These are phyloP conservation scores for Hypoxylon rickii DNA, from an alignment of 495 filamentous ascomycete species.

Conservation along the genomic window DNA sequence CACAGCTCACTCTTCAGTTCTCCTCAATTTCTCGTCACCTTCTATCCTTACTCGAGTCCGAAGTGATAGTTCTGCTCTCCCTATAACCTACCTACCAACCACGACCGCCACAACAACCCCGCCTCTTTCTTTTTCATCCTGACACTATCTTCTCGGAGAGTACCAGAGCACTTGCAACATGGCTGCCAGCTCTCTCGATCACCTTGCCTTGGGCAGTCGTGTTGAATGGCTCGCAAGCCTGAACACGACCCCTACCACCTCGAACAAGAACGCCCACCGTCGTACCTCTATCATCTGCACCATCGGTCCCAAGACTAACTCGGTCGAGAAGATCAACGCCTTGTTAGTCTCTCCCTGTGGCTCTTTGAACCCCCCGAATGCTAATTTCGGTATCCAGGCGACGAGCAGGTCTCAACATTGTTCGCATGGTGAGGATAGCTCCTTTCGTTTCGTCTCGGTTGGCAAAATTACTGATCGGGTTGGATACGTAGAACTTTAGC, in stretches of 20 bases:
- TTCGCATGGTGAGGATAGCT: conserved; percentile 61
- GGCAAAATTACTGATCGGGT: background rate
- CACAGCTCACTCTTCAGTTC: background rate
- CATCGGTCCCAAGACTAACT: conserved; percentile 99
- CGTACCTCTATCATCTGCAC: conserved; percentile 98
- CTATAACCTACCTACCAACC: conserved; percentile 1
- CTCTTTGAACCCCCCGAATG: background rate
- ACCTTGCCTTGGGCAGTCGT: conserved; percentile 76
- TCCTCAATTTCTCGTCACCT: conserved; percentile 1
- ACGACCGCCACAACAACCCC: too few species aligned
- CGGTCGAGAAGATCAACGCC: conserved; percentile 90
- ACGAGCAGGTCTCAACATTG: conserved; percentile 84
- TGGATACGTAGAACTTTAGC: conserved; percentile 77
- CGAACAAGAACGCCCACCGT: conserved; percentile 78
- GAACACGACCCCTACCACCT: conserved; percentile 75
- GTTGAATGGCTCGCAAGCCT: conserved; percentile 88
- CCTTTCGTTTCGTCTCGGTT: background rate
- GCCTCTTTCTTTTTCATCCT: too few species aligned
- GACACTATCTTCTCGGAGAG: conserved; percentile 5
- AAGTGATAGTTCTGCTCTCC: background rate
- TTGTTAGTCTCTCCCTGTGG: conserved; percentile 50
- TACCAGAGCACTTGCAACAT: conserved; percentile 11
- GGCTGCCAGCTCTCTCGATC: conserved; percentile 63
- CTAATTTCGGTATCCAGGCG: conserved; percentile 16
- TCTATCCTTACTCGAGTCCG: background rate